Evolutionary conservation across 306 rosid species (phyloP).

Genomic region (Quercus ilex): DNA sequence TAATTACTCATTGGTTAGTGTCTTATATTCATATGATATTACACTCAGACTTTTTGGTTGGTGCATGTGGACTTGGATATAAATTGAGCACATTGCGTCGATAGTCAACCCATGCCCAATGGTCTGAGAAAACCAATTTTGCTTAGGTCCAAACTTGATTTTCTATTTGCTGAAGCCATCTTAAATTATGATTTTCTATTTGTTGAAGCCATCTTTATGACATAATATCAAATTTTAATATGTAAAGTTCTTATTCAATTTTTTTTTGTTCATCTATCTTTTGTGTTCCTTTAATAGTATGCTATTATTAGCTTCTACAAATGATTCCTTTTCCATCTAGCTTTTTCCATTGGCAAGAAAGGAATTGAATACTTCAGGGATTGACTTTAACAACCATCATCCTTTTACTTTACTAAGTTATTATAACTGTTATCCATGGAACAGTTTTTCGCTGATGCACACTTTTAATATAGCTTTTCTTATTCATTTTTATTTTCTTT

Average conservation of each 20-base stretch:
- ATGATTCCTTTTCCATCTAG: no score
- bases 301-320: no score
- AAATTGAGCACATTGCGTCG: not conserved
- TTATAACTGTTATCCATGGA: not conserved
- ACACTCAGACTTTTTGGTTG: not conserved
- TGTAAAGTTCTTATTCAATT: no score
- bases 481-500: not conserved
- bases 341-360: no score
- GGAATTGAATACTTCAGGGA: no score
- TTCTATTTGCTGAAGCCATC: not conserved
- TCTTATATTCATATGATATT: not conserved
- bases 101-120: not conserved
- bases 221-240: no score
- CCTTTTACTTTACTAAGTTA: no score
- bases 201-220: no score
- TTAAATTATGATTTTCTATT: no score
- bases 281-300: no score
- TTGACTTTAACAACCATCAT: no score
- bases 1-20: not conserved
- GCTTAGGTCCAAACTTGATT: not conserved
- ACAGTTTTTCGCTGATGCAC: not conserved
- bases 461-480: not conserved
- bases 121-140: not conserved
- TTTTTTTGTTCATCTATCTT: no score
- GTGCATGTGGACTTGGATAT: not conserved